phyloP scores from a whole-genome alignment of 2,329 filamentous ascomycete species.

The Diplodia scrobiculata region DNA sequence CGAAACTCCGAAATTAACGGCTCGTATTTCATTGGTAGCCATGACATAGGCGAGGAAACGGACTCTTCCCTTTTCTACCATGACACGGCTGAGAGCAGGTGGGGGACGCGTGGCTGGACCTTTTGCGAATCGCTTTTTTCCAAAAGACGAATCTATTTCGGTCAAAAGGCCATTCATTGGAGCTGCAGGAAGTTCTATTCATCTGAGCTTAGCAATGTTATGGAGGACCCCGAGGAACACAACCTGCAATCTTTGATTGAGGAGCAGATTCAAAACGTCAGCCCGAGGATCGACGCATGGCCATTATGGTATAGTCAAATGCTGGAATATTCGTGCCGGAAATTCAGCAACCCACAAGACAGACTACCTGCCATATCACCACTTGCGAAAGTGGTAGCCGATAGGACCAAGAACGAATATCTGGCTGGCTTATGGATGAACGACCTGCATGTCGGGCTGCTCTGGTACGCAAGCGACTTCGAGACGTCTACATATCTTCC shows the following conservation, averaged over 20 bases:
- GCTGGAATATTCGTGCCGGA: background rate
- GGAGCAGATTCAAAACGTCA: background rate
- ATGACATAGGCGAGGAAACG: background rate
- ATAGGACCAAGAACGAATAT: background rate
- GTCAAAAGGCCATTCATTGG: background rate
- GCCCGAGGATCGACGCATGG: background rate
- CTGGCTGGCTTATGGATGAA: background rate
- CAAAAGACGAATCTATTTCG: background rate
- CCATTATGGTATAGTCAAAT: background rate
- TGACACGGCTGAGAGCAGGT: background rate
- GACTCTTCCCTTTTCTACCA: background rate
- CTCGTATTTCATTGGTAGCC: background rate
- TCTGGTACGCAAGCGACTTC: background rate
- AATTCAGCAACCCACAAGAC: background rate
- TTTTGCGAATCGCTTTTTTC: slow-evolving; percentile 8
- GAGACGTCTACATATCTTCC: background rate
- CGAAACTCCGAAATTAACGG: background rate
- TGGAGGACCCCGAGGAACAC: background rate
- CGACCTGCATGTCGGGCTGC: background rate
- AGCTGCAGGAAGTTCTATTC: background rate
- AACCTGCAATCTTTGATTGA: background rate
- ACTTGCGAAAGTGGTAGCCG: background rate
- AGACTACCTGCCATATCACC: background rate
- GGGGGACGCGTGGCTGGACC: background rate
- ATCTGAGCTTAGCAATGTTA: background rate